These are phyloP conservation scores for Citrus australasica DNA, from an alignment of 345 rosid genomes.

Conservation along the genomic window DNA sequence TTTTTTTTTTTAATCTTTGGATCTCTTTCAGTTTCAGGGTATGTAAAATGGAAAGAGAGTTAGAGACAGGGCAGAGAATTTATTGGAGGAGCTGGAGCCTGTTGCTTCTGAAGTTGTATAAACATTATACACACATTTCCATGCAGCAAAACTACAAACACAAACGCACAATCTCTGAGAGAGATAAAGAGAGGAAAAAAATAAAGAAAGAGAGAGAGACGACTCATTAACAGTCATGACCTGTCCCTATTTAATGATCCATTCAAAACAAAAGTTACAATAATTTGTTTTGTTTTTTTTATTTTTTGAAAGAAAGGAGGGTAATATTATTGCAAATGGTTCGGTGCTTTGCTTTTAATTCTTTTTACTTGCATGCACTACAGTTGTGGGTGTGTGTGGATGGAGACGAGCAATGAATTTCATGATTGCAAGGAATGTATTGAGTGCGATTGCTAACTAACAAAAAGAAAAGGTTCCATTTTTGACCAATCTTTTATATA, in stretches of 20 bases:
- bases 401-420: conserved; percentile 1
- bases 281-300: too few relatives aligned
- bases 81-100: background rate
- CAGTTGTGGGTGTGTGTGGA: background rate
- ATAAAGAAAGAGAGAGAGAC: background rate
- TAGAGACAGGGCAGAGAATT: background rate
- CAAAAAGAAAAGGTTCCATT: background rate
- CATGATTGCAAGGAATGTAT: background rate
- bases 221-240: background rate
- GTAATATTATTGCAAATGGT: background rate
- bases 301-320: background rate
- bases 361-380: background rate
- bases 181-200: too few relatives aligned
- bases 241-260: conserved; percentile 30
- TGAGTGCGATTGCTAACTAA: background rate
- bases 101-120: conserved; percentile 1
- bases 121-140: conserved; percentile 15
- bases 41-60: background rate
- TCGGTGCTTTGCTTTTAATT: background rate
- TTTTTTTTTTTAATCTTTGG: background rate
- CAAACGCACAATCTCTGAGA: background rate
- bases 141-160: conserved; percentile 10
- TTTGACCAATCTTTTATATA: too few relatives aligned
- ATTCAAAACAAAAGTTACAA: background rate
- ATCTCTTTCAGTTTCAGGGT: background rate